Conservation (phyloP, 2,329 filamentous ascomycete species). For the Hyphodiscus sp. region DNA sequence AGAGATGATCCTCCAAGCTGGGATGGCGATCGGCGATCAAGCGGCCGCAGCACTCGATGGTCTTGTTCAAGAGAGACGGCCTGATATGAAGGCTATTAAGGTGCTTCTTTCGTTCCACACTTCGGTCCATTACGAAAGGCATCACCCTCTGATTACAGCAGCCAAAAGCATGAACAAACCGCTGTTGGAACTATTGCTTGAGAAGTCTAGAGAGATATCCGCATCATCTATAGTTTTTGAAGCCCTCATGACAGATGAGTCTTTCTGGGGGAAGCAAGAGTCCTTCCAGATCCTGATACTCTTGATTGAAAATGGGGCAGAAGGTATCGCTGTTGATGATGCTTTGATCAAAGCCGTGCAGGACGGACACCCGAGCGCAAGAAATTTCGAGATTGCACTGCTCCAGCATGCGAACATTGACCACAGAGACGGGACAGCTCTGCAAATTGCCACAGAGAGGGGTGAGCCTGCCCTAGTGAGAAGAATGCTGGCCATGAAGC, state of each 20-base stretch:
- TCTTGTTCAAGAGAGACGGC: constrained; percentile 35
- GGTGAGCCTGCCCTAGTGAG: constrained; percentile 44
- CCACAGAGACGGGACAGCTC: constrained; percentile 13
- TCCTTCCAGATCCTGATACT: constrained; percentile 27
- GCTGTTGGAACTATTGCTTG: constrained; percentile 9
- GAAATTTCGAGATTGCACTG: constrained; percentile 42
- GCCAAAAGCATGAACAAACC: constrained; percentile 4
- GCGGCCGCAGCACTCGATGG: constrained; percentile 10
- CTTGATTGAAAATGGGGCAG: constrained; percentile 14
- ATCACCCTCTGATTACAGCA: constrained; percentile 10
- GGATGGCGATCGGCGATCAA: constrained; percentile 33
- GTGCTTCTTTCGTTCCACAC: constrained; percentile 38
- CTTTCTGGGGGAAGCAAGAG: constrained; percentile 10
- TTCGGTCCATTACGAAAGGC: constrained; percentile 26
- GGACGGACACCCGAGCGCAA: constrained; percentile 19
- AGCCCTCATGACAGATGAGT: constrained; percentile 3
- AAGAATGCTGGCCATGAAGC: constrained; percentile 43
- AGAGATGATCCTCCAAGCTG: constrained; percentile 4
- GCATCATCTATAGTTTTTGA: constrained; percentile 11
- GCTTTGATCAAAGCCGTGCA: constrained; percentile 15
- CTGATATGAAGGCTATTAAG: constrained; percentile 38
- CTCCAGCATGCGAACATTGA: constrained; percentile 13
- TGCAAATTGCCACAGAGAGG: constrained; percentile 36
- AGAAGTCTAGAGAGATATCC: constrained; percentile 7
- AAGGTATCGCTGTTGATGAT: constrained; percentile 14